Evolutionary conservation across 1,139 yeast genomes (phyloP), one percentile per base, ranked within the genome.

Genomic region (Hansenula lynferdii): DNA sequence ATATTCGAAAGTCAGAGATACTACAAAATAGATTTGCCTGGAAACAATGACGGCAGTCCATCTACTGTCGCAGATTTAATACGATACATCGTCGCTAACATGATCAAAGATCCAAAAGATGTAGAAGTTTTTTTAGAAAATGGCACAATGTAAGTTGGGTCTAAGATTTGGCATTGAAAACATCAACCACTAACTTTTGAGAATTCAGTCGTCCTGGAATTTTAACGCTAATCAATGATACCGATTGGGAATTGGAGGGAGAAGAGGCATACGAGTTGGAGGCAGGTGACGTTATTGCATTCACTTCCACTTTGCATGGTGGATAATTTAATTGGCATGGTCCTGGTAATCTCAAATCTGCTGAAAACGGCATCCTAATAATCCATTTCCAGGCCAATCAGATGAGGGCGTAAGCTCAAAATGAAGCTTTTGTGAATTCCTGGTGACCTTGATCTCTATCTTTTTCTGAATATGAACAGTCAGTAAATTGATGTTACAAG

Each of bases 161-260:
- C n/a, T n/a, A n/a, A n/a, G n/a, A 8, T 25, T 11, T 25, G 7
- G 4, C 12, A 6, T 34, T n/a, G n/a, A 10, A 10, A 17, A 33
- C 17, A 25, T 3, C 4, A 17, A 5, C 9, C 22, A 29, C 20
- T 23, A 12, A 35, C 29, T 23, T 23, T 23, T 23, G 7, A 9
- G n/a, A 18, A 7, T 19, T 15, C 2, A 79, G 85, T 8, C 77
- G 97, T 38, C 96, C 97, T 0, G 98, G 98, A 2, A 87, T 92
- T 33, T 67, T 92, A 46, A 96, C 92, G 8, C 70, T 92, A 40
- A 83, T 92, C 47, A 92, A 92, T 55, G 98, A 92, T 56, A 81
- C 96, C 1, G 98, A 92, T 62, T 92, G 98, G 98, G 98, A 92
- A 56, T 64, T 92, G 23, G 95, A 89, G 57, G 97, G 90, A 11